Percentiles rank a stretch among this genome's conserved stretches.
Evolutionary conservation across 225 moss, liverwort and hornwort genomes (phyloP).

Genomic region (Straminergon stramineum): DNA sequence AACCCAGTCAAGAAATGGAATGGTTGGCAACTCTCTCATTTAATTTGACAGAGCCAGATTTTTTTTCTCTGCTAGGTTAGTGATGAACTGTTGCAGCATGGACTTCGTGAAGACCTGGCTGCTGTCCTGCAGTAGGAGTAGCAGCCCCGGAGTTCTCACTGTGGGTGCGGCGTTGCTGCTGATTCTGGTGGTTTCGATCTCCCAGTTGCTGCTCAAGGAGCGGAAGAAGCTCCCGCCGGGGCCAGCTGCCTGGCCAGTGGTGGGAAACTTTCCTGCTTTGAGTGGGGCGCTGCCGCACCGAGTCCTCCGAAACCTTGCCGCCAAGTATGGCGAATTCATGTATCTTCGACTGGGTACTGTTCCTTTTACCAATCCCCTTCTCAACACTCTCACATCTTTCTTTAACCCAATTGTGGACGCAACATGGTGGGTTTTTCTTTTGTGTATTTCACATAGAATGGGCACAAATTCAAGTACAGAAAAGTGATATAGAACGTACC

Average conservation of each 20-base stretch:
- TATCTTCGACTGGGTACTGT: slow-evolving; percentile 8
- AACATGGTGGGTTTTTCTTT: background rate
- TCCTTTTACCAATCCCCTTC: background rate
- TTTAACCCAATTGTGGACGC: background rate
- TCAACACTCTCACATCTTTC: background rate
- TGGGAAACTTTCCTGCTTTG: slow-evolving; percentile 14
- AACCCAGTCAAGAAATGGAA: background rate
- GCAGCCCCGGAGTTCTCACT: background rate
- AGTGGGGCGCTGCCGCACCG: background rate
- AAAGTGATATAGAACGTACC: background rate
- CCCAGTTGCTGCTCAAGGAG: background rate
- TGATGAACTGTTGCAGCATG: background rate
- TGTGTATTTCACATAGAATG: background rate
- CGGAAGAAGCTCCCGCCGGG: slow-evolving; percentile 6
- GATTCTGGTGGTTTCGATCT: background rate
- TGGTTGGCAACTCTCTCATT: background rate
- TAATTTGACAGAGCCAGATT: background rate
- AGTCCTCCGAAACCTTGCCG: background rate
- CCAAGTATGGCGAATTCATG: slow-evolving; percentile 20
- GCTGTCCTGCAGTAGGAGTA: background rate
- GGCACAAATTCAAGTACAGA: background rate
- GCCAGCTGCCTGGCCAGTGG: slow-evolving; percentile 5
- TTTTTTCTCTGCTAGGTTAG: background rate
- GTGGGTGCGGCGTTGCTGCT: background rate
- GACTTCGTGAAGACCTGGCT: background rate